These are phyloP conservation scores for Tulasnella sp. DNA, from an alignment of 768 basidiomycete species.

Conservation along the genomic window DNA sequence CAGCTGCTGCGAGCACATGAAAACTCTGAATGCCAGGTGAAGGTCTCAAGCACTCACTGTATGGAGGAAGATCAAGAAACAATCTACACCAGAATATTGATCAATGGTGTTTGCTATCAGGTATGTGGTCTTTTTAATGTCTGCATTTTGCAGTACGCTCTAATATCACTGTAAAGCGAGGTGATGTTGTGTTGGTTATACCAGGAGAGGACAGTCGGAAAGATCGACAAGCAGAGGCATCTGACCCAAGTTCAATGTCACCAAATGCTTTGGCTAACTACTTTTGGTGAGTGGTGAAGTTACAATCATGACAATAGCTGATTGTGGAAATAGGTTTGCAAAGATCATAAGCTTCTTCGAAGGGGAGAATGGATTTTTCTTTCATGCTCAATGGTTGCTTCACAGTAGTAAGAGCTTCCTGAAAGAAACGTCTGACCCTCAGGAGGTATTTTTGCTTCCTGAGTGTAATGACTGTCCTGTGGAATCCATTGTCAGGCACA, in stretches of 20 bases:
- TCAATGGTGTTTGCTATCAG: background rate
- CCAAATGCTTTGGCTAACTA: conserved; percentile 38
- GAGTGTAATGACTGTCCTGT: conserved; percentile 38
- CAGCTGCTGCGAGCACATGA: background rate
- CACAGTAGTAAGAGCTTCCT: conserved; percentile 55
- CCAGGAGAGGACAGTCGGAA: conserved; percentile 26
- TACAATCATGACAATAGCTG: background rate
- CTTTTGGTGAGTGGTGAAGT: conserved; percentile 42
- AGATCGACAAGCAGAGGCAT: conserved; percentile 27
- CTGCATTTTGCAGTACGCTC: too few species aligned
- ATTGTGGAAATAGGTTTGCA: conserved; percentile 44
- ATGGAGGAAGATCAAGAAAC: background rate
- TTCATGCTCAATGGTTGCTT: conserved; percentile 66
- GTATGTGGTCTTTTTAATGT: background rate
- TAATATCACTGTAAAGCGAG: conserved; percentile 32
- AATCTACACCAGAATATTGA: background rate
- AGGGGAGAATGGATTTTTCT: conserved; percentile 24
- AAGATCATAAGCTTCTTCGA: conserved; percentile 44
- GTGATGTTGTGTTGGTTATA: conserved; percentile 49
- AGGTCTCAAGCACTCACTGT: background rate
- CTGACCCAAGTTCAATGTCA: conserved; percentile 27
- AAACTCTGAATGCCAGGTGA: conserved; percentile 32
- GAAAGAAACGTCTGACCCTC: conserved; percentile 45
- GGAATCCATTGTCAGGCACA: conserved; percentile 36
- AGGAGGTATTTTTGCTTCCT: conserved; percentile 53